Conservation (phyloP, 106 monocot species). For the Dendrobium huoshanense region DNA sequence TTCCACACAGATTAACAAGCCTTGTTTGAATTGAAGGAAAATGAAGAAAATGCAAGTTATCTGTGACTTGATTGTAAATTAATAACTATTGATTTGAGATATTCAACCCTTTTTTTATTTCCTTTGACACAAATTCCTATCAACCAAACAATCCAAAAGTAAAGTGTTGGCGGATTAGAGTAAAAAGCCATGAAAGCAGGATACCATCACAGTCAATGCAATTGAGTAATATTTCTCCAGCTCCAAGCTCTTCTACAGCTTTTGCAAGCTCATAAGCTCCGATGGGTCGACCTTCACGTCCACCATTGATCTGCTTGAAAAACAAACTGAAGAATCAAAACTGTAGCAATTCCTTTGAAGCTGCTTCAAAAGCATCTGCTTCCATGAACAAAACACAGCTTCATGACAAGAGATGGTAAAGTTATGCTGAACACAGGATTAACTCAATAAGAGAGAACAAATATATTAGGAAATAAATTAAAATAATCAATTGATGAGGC, state of each 20-base stretch:
- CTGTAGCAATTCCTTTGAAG: background rate
- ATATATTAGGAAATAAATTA: background rate
- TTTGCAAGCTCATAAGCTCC: conserved; percentile 98
- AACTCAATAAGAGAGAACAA: background rate
- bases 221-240: conserved; percentile 92
- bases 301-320: conserved; percentile 69
- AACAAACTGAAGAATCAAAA: conserved; percentile 4
- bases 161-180: background rate
- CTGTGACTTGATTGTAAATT: background rate
- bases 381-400: background rate
- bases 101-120: background rate
- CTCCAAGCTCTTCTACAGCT: conserved; percentile 92
- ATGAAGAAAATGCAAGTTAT: background rate
- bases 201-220: conserved; percentile 96
- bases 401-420: background rate
- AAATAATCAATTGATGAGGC: background rate
- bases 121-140: background rate
- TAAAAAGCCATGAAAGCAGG: background rate
- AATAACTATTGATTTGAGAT: background rate
- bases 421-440: background rate
- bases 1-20: no score
- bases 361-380: background rate
- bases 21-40: background rate
- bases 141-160: background rate
- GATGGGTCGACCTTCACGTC: conserved; percentile 87